Percentiles rank a stretch among this genome's conserved stretches.
These are phyloP conservation scores for Phytophthora cactorum DNA, from an alignment of 352 stramenopile species.

Conservation along the genomic window DNA sequence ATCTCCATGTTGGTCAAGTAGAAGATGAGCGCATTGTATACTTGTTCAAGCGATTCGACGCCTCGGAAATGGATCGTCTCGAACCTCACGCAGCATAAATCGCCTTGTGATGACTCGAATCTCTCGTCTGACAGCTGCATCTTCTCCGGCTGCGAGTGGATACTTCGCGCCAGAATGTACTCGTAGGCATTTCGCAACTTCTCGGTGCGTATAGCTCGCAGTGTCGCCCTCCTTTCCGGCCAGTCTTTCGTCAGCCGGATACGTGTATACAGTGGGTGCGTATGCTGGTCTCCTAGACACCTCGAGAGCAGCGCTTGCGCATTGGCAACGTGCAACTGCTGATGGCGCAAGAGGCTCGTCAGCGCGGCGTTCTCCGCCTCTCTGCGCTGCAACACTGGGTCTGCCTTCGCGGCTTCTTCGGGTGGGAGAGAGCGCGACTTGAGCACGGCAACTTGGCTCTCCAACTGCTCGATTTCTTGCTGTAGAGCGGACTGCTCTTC, in stretches of 20 bases:
- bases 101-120: conserved; percentile 26
- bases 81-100: conserved; percentile 39
- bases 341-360: conserved; percentile 24
- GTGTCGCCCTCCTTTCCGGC: conserved; percentile 20
- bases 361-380: conserved; percentile 33
- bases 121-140: conserved; percentile 37
- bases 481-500: conserved; percentile 42
- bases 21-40: conserved; percentile 48
- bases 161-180: conserved; percentile 37
- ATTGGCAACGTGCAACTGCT: conserved; percentile 51
- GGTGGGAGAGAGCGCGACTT: conserved; percentile 25
- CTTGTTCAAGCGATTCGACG: conserved; percentile 39
- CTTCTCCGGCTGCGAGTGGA: conserved; percentile 35
- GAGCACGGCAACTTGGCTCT: conserved; percentile 45
- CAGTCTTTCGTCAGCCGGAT: conserved; percentile 31
- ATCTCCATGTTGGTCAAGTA: conserved; percentile 55
- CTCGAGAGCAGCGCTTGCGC: conserved; percentile 44
- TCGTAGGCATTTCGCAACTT: conserved; percentile 35
- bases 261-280: conserved; percentile 27
- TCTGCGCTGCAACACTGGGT: conserved; percentile 24
- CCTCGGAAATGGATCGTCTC: conserved; percentile 44
- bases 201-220: conserved; percentile 30
- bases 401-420: conserved; percentile 22
- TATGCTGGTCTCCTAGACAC: conserved; percentile 36
- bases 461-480: conserved; percentile 37